Base-by-base conservation (phyloP, 441 rosid genomes). In the Mallotus repandus region DNA sequence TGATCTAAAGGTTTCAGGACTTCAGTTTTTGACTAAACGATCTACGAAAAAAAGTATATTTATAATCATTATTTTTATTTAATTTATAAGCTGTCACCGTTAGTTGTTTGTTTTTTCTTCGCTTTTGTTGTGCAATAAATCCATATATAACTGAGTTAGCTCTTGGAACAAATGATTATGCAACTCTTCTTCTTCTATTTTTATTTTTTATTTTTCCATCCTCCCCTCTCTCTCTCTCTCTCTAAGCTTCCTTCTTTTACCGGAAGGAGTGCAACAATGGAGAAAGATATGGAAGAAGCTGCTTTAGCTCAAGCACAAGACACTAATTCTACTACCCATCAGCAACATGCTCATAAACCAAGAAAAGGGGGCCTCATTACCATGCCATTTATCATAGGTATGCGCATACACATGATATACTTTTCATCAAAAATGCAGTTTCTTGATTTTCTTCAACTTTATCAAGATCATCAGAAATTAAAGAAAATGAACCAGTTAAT, bases 301-400 rank as follows among this genome's bases (percentile, higher is more conserved):
- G 74, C 22, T 60, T 72, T 82, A 19, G 86, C 79, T 80, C 84
- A 69, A 71, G 57, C 77, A 35, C 79, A 80, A 70, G 60, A 63
- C 46, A 71, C 49, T 18, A 18, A 0, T 29, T 29, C 32, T 38
- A 66, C 65, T 25, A 75, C 73, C 55, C 71, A 62, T 19, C n/a
- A n/a, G 22, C 84, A 43, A 65, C 79, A 69, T 21, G 57, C 58
- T 59, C 70, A 38, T 0, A 68, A 29, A 22, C 78, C 68, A 48
- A 67, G 77, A 58, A 90, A 82, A 82, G 98, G 97, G 74, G 97
- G 98, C 18, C 82, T 91, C 77, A 82, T 85, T 75, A 89, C 98
- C 78, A 82, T 89, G 88, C 96, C 98, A 14, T 93, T 93, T 81
- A 88, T 93, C 58, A 89, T 93, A 76, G 98, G 98, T 91, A 71